Evolutionary conservation across 495 filamentous ascomycete species (phyloP).

Genomic region (Penicillium flavigenum): DNA sequence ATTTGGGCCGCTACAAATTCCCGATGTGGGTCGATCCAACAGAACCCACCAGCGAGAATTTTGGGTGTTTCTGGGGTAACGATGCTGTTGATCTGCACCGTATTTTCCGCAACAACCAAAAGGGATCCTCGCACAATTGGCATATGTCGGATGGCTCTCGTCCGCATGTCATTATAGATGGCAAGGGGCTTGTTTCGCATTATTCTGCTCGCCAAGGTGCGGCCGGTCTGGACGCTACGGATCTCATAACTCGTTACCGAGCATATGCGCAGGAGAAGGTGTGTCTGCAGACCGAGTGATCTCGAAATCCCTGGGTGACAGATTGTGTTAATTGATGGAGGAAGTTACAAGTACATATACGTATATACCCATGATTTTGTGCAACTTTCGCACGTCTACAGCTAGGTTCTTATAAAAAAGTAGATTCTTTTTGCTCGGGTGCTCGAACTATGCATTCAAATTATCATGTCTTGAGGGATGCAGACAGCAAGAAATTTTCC

Average conservation of each 20-base stretch:
- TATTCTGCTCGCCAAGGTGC: constrained; percentile 40
- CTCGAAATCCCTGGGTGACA: background rate
- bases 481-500: background rate
- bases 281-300: constrained; percentile 25
- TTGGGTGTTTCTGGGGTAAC: constrained; percentile 48
- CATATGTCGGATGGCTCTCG: constrained; percentile 7
- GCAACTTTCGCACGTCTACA: background rate
- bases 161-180: constrained; percentile 49
- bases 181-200: constrained; percentile 52
- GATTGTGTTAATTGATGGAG: background rate
- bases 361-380: constrained; percentile 12
- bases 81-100: constrained; percentile 31
- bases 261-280: constrained; percentile 52
- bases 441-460: background rate
- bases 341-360: background rate
- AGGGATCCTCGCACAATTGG: constrained; percentile 5
- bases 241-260: constrained; percentile 52
- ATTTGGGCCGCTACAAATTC: constrained; percentile 52
- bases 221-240: constrained; percentile 46
- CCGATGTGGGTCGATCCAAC: constrained; percentile 49
- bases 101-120: constrained; percentile 13
- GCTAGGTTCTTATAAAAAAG: background rate
- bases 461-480: background rate
- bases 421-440: background rate
- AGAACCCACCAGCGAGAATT: constrained; percentile 44